Percentiles rank a stretch among this genome's conserved stretches.
These are phyloP conservation scores for Ceratocystis eucalypticola DNA, from an alignment of 2,329 filamentous ascomycete genomes.

Conservation along the genomic window DNA sequence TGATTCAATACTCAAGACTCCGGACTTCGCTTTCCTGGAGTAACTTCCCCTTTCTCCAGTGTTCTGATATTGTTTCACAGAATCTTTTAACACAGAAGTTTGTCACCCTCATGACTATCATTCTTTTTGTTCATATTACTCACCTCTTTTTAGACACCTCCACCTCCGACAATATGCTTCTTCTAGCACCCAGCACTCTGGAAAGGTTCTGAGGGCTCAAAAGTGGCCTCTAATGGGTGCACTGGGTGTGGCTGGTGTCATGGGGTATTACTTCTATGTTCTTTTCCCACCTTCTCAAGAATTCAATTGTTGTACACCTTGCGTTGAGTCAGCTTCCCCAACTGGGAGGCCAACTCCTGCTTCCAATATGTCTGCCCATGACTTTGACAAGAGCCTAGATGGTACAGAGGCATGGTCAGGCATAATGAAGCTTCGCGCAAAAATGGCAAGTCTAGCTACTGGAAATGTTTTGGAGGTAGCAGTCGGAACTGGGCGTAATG, in stretches of 20 bases:
- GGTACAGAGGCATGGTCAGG: conserved; percentile 44
- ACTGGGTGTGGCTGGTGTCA: conserved; percentile 9
- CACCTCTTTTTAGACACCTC: not conserved
- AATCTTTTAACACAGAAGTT: no score
- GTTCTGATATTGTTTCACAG: no score
- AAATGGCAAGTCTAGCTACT: conserved; percentile 34
- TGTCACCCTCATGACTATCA: no score
- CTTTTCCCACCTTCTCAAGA: not conserved
- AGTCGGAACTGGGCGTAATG: conserved; percentile 48
- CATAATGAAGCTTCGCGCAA: conserved; percentile 37
- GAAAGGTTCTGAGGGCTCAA: not conserved
- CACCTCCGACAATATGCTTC: not conserved
- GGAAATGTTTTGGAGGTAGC: conserved; percentile 51
- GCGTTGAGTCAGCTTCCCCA: not conserved
- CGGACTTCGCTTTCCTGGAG: no score
- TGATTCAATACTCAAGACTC: no score
- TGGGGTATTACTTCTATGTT: conserved; percentile 16
- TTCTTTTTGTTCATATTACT: not conserved
- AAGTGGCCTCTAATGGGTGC: conserved; percentile 16
- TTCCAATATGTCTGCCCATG: conserved; percentile 29
- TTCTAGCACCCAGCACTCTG: not conserved
- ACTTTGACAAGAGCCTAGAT: conserved; percentile 47
- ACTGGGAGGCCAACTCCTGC: conserved; percentile 14
- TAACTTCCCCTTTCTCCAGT: no score
- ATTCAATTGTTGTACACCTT: not conserved